These are phyloP conservation scores for Striga hermonthica DNA, from an alignment of 305 asterid species.

Conservation along the genomic window DNA sequence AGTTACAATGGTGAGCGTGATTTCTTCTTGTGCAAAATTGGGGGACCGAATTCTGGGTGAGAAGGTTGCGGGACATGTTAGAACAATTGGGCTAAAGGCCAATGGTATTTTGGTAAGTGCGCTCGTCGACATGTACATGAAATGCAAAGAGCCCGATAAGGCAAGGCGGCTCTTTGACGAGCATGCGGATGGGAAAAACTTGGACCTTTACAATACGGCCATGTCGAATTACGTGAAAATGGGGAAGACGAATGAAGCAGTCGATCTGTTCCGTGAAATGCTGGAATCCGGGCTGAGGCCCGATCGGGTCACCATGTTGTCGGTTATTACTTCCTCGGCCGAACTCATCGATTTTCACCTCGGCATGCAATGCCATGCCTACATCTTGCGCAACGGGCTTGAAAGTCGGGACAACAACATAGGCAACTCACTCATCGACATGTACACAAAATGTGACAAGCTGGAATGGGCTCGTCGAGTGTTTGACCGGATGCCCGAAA, in stretches of 20 bases:
- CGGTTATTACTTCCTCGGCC: slow-evolving; percentile 46
- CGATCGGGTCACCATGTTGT: slow-evolving; percentile 50
- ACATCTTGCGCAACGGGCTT: slow-evolving; percentile 44
- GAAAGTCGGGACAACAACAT: slow-evolving; percentile 44
- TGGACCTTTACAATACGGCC: slow-evolving; percentile 48
- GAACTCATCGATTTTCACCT: slow-evolving; percentile 36
- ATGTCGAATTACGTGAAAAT: slow-evolving; percentile 50
- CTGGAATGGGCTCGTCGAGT: slow-evolving; percentile 43
- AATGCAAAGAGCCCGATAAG: slow-evolving; percentile 45
- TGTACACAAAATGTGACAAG: slow-evolving; percentile 46
- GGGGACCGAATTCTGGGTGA: slow-evolving; percentile 44
- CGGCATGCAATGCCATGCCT: slow-evolving; percentile 55
- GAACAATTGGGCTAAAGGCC: slow-evolving; percentile 29
- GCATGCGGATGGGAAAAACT: slow-evolving; percentile 35
- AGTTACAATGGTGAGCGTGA: slow-evolving; percentile 40
- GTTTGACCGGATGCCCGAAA: slow-evolving; percentile 47
- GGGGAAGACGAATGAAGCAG: slow-evolving; percentile 43
- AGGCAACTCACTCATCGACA: slow-evolving; percentile 50
- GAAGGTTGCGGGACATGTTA: slow-evolving; percentile 36
- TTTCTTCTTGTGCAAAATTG: slow-evolving; percentile 48
- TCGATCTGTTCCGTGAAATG: slow-evolving; percentile 41
- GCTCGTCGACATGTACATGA: slow-evolving; percentile 57
- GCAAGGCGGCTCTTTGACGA: slow-evolving; percentile 45
- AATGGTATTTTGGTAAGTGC: slow-evolving; percentile 49
- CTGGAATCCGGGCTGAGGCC: slow-evolving; percentile 41